phyloP scores from a whole-genome alignment of 1,284 basidiomycete species.

The Cutaneotrichosporon spelunceum region DNA sequence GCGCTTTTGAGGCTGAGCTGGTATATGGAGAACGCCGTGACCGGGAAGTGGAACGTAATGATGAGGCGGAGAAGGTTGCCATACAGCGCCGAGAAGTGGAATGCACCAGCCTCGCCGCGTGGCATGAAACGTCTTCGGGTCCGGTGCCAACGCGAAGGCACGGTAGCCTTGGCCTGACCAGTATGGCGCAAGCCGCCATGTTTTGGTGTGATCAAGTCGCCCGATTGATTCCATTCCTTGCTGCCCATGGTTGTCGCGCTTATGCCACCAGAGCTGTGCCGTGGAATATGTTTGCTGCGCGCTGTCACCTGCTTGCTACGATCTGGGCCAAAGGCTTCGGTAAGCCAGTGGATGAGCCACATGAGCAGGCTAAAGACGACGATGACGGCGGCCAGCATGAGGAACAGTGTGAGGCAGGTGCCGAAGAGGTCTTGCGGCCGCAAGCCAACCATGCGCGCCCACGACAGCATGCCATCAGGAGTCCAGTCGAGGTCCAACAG shows the following conservation, averaged over 20 bases:
- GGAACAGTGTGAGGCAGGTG: slow-evolving; percentile 76
- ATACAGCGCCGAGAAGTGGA: slow-evolving; percentile 50
- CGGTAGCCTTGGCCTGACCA: background rate
- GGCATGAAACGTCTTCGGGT: slow-evolving; percentile 49
- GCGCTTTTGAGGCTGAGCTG: slow-evolving; percentile 68
- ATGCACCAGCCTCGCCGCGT: slow-evolving; percentile 51
- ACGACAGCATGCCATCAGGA: slow-evolving; percentile 65
- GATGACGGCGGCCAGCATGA: slow-evolving; percentile 70
- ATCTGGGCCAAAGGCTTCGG: slow-evolving; percentile 30
- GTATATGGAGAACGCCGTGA: slow-evolving; percentile 86
- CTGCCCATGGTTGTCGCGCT: slow-evolving; percentile 12
- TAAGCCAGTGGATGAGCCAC: slow-evolving; percentile 64
- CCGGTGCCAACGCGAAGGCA: slow-evolving; percentile 24
- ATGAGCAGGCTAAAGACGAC: slow-evolving; percentile 66
- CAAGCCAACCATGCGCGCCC: slow-evolving; percentile 74
- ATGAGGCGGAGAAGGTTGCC: slow-evolving; percentile 89
- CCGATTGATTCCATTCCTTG: slow-evolving; percentile 25
- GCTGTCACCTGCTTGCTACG: slow-evolving; percentile 5
- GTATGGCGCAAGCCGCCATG: slow-evolving; percentile 14
- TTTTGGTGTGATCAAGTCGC: slow-evolving; percentile 13
- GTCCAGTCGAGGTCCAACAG: slow-evolving; percentile 42
- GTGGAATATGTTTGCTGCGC: background rate
- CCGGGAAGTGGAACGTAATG: slow-evolving; percentile 86
- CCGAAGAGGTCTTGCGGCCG: slow-evolving; percentile 78
- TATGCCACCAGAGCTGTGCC: background rate